phyloP scores from a whole-genome alignment of 352 stramenopile species.

The Peronospora belbahrii region DNA sequence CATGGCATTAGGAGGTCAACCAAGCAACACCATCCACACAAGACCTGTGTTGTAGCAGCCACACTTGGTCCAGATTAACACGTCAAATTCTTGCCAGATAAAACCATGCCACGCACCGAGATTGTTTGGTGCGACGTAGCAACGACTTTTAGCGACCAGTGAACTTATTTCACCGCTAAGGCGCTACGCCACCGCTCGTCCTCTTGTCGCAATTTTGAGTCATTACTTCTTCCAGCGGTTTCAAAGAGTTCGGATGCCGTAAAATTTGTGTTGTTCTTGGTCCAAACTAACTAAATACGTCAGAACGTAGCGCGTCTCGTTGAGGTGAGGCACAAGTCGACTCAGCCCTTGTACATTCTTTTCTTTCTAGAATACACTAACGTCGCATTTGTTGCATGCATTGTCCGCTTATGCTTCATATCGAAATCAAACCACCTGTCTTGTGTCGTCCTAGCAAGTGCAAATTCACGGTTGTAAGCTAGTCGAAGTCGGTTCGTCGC shows the following conservation, averaged over 20 bases:
- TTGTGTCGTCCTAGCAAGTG: background rate
- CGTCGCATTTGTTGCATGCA: no score
- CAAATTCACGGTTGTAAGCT: no score
- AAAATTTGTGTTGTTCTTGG: slow-evolving; percentile 5
- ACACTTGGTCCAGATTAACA: background rate
- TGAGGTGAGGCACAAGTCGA: background rate
- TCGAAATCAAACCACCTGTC: background rate
- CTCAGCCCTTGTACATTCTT: slow-evolving; percentile 3
- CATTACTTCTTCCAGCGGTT: slow-evolving; percentile 12
- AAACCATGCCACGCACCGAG: slow-evolving; percentile 9
- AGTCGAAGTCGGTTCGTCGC: no score
- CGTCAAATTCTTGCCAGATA: slow-evolving; percentile 7
- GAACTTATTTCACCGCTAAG: background rate
- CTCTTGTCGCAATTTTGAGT: slow-evolving; percentile 16
- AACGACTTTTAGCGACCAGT: slow-evolving; percentile 5
- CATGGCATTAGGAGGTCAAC: no score
- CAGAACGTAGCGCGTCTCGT: background rate
- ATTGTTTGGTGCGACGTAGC: slow-evolving; percentile 5
- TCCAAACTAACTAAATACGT: no score
- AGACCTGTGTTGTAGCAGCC: background rate
- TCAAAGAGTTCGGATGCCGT: slow-evolving; percentile 10
- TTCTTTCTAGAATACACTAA: background rate
- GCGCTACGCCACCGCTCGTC: background rate
- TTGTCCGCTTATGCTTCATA: no score
- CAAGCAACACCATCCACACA: no score